phyloP scores from a whole-genome alignment of 2,329 filamentous ascomycete genomes.

The Xylariaceae sp. region DNA sequence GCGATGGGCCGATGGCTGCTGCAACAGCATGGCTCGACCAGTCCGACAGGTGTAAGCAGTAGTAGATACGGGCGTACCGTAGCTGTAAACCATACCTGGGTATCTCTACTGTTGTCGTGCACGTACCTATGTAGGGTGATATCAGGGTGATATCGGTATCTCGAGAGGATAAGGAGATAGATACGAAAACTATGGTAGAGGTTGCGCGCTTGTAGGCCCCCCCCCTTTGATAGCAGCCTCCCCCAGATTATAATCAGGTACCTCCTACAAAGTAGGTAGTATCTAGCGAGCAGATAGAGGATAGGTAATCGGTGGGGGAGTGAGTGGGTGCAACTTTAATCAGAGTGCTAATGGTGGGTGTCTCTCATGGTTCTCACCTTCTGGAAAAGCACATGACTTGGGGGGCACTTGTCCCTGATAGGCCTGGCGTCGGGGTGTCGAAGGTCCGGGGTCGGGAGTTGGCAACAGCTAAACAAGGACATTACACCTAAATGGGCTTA shows the following conservation, averaged over 20 bases:
- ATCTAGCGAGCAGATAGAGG: constrained; percentile 12
- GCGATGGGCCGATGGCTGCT: constrained; percentile 6
- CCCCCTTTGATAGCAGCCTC: too few relatives aligned
- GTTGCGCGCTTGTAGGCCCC: too few relatives aligned
- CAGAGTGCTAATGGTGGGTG: constrained; percentile 15
- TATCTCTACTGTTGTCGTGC: too few relatives aligned
- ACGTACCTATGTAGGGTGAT: too few relatives aligned
- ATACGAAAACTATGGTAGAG: too few relatives aligned
- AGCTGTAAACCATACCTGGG: not conserved
- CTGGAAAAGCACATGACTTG: constrained; percentile 16
- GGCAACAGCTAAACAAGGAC: constrained; percentile 6
- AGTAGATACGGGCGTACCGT: too few relatives aligned
- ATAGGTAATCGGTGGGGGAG: not conserved
- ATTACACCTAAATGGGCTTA: constrained; percentile 18
- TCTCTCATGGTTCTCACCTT: constrained; percentile 18
- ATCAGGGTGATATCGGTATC: too few relatives aligned
- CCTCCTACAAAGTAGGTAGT: too few relatives aligned
- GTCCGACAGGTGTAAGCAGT: too few relatives aligned
- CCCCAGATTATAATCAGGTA: too few relatives aligned
- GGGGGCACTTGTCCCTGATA: constrained; percentile 4
- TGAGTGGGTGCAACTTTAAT: too few relatives aligned
- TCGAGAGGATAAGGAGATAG: too few relatives aligned
- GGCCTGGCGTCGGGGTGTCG: not conserved
- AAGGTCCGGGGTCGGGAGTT: constrained; percentile 16
- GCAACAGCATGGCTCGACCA: not conserved